Conservation (phyloP, 2,329 filamentous ascomycete species). For the Epichloe baconii region DNA sequence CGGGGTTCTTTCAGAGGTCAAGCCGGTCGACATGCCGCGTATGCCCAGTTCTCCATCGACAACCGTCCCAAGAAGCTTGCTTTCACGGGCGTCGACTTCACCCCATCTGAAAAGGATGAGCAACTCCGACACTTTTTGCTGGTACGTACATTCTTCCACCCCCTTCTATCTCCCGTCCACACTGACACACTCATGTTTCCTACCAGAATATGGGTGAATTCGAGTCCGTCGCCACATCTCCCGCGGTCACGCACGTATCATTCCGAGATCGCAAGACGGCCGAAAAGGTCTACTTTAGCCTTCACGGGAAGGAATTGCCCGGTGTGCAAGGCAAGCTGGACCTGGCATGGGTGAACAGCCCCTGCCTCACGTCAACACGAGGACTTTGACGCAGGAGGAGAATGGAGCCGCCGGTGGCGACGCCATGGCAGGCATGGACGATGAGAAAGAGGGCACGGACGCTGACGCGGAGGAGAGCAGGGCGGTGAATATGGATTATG, state of each 20-base stretch:
- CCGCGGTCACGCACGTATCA: conserved; percentile 38
- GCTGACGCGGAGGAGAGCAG: conserved; percentile 9
- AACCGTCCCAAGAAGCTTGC: conserved; percentile 60
- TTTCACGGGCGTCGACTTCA: conserved; percentile 51
- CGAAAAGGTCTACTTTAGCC: conserved; percentile 52
- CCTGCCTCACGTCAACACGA: conserved; percentile 12
- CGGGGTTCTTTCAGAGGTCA: conserved; percentile 28
- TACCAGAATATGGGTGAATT: conserved; percentile 48
- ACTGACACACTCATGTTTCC: neutral
- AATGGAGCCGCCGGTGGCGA: conserved; percentile 9
- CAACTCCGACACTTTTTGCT: conserved; percentile 57
- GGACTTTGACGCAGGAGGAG: conserved; percentile 2
- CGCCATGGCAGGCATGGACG: conserved; percentile 13
- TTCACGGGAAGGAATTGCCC: conserved; percentile 45
- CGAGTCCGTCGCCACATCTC: conserved; percentile 38
- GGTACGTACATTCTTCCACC: conserved; percentile 28
- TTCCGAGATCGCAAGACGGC: conserved; percentile 59
- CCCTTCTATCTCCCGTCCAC: neutral
- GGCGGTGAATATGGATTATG: conserved; percentile 37
- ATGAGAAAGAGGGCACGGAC: conserved; percentile 11
- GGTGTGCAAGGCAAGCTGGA: conserved; percentile 50
- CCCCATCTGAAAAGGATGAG: conserved; percentile 51
- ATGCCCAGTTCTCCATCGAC: conserved; percentile 56
- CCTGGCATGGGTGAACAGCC: conserved; percentile 43
- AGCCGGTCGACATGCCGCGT: conserved; percentile 39